These are phyloP conservation scores for Colletotrichum chrysophilum DNA, from an alignment of 2,329 filamentous ascomycete genomes.

Conservation along the genomic window DNA sequence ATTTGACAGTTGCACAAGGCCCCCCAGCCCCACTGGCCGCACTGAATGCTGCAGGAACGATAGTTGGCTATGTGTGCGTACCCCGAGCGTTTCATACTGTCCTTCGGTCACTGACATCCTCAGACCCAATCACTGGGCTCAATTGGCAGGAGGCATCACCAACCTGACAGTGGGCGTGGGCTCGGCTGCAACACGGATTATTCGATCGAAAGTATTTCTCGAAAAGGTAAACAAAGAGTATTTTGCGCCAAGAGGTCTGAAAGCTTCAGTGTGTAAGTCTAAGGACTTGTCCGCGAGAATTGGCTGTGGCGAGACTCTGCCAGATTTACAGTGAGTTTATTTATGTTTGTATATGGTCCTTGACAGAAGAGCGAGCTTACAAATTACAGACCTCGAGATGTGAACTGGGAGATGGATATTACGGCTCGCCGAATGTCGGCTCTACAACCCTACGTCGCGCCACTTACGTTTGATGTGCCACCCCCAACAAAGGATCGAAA, in stretches of 20 bases:
- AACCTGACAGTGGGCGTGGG: neutral
- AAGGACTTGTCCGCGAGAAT: neutral
- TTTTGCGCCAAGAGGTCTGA: neutral
- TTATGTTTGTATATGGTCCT: fast-evolving
- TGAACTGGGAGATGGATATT: neutral
- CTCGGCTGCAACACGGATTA: neutral
- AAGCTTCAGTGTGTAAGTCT: neutral
- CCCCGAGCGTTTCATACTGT: neutral
- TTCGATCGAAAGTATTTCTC: neutral
- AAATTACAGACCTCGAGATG: neutral
- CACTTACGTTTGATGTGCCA: neutral
- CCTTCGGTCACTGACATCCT: neutral
- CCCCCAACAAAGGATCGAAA: neutral
- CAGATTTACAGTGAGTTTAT: neutral
- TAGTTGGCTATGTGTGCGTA: neutral
- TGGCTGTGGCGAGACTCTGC: neutral
- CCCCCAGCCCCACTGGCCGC: neutral
- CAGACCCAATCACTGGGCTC: neutral
- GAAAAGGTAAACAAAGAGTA: neutral
- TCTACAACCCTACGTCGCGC: neutral
- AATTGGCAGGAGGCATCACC: neutral
- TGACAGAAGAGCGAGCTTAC: neutral
- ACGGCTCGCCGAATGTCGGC: neutral
- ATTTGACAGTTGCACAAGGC: neutral
- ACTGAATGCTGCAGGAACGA: neutral